These are phyloP conservation scores for Scheffersomyces illinoinensis DNA, from an alignment of 1,139 yeast genomes.

Conservation along the genomic window DNA sequence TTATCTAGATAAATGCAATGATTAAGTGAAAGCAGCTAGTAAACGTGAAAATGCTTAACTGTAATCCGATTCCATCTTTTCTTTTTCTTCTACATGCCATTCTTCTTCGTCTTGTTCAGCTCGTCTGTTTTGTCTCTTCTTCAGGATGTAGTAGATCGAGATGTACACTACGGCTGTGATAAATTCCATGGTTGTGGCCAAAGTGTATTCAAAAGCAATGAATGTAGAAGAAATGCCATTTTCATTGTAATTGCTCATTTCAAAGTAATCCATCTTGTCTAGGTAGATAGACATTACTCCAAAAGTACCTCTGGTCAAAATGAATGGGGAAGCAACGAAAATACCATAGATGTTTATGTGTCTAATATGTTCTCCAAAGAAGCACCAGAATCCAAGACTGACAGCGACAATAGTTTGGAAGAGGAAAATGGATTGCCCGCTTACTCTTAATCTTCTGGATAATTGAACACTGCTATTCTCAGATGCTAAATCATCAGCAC, in stretches of 20 bases:
- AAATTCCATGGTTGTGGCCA: slow-evolving; percentile 40
- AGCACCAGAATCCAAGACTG: slow-evolving; percentile 10
- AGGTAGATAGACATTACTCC: slow-evolving; percentile 33
- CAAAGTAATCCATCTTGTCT: slow-evolving; percentile 30
- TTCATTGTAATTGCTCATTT: slow-evolving; percentile 26
- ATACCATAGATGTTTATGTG: slow-evolving; percentile 17
- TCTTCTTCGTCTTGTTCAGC: no score
- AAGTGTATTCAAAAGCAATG: slow-evolving; percentile 33
- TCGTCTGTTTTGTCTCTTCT: background rate
- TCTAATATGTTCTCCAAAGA: background rate
- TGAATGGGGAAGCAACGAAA: slow-evolving; percentile 25
- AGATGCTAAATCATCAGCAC: slow-evolving; percentile 16
- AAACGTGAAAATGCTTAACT: no score
- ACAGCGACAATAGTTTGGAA: slow-evolving; percentile 21
- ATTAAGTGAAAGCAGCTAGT: no score
- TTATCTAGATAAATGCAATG: no score
- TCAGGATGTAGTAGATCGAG: slow-evolving; percentile 15
- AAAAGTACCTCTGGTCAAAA: slow-evolving; percentile 33
- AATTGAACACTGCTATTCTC: slow-evolving; percentile 11
- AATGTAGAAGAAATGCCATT: slow-evolving; percentile 20
- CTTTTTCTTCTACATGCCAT: no score
- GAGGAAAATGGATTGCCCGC: slow-evolving; percentile 35
- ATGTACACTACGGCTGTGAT: slow-evolving; percentile 24
- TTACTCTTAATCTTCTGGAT: slow-evolving; percentile 32
- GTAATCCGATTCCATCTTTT: no score